phyloP scores from a whole-genome alignment of 352 stramenopile species.

The Phytophthora tentaculata region DNA sequence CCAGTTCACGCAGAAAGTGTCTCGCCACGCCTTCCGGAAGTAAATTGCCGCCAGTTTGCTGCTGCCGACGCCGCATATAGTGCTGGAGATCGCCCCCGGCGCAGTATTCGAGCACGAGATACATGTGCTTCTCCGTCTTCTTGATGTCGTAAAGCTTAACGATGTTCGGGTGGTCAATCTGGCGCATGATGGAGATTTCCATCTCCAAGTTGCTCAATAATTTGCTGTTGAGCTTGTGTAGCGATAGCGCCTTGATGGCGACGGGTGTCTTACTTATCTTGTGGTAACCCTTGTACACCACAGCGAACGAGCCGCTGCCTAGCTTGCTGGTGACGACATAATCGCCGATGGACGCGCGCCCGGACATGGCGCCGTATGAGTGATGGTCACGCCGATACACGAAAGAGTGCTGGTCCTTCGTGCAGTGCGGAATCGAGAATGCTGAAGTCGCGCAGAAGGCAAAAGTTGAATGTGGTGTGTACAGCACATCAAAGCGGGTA shows the following conservation, averaged over 20 bases:
- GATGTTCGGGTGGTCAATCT: slow-evolving; percentile 96
- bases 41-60: slow-evolving; percentile 19
- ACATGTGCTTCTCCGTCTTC: slow-evolving; percentile 96
- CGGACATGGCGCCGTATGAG: slow-evolving; percentile 40
- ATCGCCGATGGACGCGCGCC: slow-evolving; percentile 69
- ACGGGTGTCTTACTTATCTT: slow-evolving; percentile 76
- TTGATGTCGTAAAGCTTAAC: slow-evolving; percentile 97
- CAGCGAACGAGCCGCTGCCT: slow-evolving; percentile 93
- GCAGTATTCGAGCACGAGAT: slow-evolving; percentile 97
- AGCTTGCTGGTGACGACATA: slow-evolving; percentile 93
- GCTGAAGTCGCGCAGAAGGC: slow-evolving; percentile 3
- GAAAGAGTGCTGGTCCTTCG: slow-evolving; percentile 22
- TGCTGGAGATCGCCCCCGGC: slow-evolving; percentile 95
- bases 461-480: not conserved
- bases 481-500: not conserved
- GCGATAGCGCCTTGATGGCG: slow-evolving; percentile 95
- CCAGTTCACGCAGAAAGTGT: slow-evolving; percentile 73
- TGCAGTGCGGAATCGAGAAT: slow-evolving; percentile 30
- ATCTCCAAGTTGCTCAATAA: slow-evolving; percentile 96
- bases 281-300: slow-evolving; percentile 88
- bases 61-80: slow-evolving; percentile 84
- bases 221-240: slow-evolving; percentile 95
- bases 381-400: slow-evolving; percentile 9
- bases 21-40: slow-evolving; percentile 49
- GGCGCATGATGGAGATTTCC: slow-evolving; percentile 96